These are phyloP conservation scores for Fusarium albosuccineum DNA, from an alignment of 2,329 filamentous ascomycete genomes.

Conservation along the genomic window DNA sequence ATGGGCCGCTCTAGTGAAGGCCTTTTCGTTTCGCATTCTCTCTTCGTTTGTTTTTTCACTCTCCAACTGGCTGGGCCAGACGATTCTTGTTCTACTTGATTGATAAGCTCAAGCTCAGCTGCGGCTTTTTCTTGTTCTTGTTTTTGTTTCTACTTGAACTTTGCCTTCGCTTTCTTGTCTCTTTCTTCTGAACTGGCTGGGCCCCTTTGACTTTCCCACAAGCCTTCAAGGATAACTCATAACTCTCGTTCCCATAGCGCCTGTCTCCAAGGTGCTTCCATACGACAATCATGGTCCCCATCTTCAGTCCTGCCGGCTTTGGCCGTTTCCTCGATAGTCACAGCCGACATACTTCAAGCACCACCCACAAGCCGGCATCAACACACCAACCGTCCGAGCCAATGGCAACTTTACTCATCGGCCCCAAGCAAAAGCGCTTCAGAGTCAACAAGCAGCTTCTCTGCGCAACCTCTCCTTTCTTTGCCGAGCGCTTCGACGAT, in stretches of 20 bases:
- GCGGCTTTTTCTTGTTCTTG: constrained; percentile 20
- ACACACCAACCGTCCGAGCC: constrained; percentile 40
- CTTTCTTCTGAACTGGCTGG: neutral
- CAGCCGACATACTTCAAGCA: constrained; percentile 21
- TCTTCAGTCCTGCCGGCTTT: constrained; percentile 41
- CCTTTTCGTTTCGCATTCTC: constrained; percentile 40
- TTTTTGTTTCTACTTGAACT: constrained; percentile 32
- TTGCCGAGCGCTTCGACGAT: constrained; percentile 60
- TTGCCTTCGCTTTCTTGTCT: neutral
- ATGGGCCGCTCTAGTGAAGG: constrained; percentile 40
- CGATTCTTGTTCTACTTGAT: constrained; percentile 20
- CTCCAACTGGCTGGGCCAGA: constrained; percentile 43
- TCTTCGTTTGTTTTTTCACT: constrained; percentile 34
- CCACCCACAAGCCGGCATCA: constrained; percentile 42
- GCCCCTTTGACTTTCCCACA: neutral
- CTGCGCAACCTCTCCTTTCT: constrained; percentile 62
- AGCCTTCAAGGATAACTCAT: too few relatives aligned
- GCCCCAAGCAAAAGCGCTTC: constrained; percentile 57
- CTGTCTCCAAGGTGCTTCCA: constrained; percentile 14
- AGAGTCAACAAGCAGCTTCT: constrained; percentile 60
- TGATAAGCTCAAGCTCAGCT: neutral
- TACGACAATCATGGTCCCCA: constrained; percentile 39
- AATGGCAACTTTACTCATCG: constrained; percentile 57
- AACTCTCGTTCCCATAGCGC: constrained; percentile 11
- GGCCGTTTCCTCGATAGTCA: constrained; percentile 39